Base-by-base conservation (phyloP, 2,329 filamentous ascomycete species). In the Verticillium isaacii region DNA sequence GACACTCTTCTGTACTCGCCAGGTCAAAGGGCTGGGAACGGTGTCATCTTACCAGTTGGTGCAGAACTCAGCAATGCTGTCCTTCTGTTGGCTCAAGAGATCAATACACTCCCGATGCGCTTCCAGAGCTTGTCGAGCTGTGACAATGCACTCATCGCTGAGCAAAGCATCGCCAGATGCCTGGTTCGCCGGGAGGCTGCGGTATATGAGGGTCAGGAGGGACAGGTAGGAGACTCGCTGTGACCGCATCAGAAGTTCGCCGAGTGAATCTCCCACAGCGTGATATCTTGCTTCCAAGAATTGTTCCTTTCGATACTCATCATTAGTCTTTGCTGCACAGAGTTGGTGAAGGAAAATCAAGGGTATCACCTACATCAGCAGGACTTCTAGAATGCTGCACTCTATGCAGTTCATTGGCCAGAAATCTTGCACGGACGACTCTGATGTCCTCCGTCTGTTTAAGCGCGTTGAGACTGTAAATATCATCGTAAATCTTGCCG, bases 391-490 rank as follows among this genome's bases (percentile, higher is more conserved):
- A 17, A 23, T 50, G 41, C 6, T 32, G 17, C 7, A 45, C 23
- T 14, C 15, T 50, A 12, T 7, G 12, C 5, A 56, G 55, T 4
- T 56, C 55, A 11, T 56, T 17, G 14, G 55, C 55, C n/a, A 56
- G 32, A 4, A 4, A 3, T 17, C 15, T 32, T 5, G 68, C 69
- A 1, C 63, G 61, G 7, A 63, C 45, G 3, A 62, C 59, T 1
- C 72, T 61, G 11, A 68, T 58, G 3, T 29, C 32, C n/a, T 62
- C 63, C 0, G 68, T 61, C 54, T 68, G 65, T 1, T 63, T 45
- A n/a, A 70, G 62, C 5, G 70, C 66, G 4, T 64, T 63, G 0
- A 67, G 66, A 8, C 72, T 71, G 57, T 71, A 72, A 2, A 72
- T 66, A 2, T 70, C 62, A 17, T 72, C 68, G 54, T 70, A 72